Conservation (phyloP, 208 protist genomes). For the Leishmania guyanensis region DNA sequence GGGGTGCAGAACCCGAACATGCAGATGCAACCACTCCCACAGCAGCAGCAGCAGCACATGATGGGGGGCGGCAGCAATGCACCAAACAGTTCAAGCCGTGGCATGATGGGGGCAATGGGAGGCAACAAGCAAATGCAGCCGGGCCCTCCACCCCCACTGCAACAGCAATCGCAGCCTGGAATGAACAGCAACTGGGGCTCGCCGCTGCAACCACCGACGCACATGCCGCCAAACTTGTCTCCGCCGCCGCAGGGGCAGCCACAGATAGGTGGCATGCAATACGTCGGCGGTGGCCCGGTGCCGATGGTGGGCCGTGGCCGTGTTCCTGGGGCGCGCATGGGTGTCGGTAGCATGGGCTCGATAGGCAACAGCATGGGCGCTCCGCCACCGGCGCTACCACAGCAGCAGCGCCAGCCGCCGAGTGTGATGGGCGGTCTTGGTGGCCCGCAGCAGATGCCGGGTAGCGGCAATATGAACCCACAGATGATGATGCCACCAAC, state of each 20-base stretch:
- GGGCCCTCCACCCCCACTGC: slow-evolving; percentile 2
- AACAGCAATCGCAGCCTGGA: slow-evolving; percentile 13
- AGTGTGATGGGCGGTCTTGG: slow-evolving; percentile 22
- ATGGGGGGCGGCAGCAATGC: slow-evolving; percentile 22
- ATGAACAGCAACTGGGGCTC: slow-evolving; percentile 31
- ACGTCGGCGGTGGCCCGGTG: slow-evolving; percentile 20
- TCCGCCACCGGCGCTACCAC: slow-evolving; percentile 23
- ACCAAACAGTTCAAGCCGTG: slow-evolving; percentile 20
- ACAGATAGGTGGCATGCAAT: slow-evolving; percentile 21
- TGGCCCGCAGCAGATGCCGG: slow-evolving; percentile 11
- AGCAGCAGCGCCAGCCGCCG: slow-evolving; percentile 19
- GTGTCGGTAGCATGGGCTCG: slow-evolving; percentile 13
- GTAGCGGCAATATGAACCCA: slow-evolving; percentile 6
- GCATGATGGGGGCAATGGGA: slow-evolving; percentile 35
- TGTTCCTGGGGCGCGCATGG: slow-evolving; percentile 10
- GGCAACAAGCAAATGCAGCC: slow-evolving; percentile 26
- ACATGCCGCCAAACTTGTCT: slow-evolving; percentile 27
- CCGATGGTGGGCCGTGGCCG: slow-evolving; percentile 32
- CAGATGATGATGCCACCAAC: slow-evolving; percentile 27
- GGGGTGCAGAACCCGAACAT: slow-evolving; percentile 32
- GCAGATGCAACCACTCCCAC: slow-evolving; percentile 7
- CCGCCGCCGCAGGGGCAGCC: slow-evolving; percentile 32
- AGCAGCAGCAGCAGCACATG: slow-evolving; percentile 25
- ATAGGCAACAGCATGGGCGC: slow-evolving; percentile 31
- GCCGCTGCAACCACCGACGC: slow-evolving; percentile 24